Conservation (phyloP, 2,329 filamentous ascomycete genomes). For the Zymoseptoria pseudotritici region DNA sequence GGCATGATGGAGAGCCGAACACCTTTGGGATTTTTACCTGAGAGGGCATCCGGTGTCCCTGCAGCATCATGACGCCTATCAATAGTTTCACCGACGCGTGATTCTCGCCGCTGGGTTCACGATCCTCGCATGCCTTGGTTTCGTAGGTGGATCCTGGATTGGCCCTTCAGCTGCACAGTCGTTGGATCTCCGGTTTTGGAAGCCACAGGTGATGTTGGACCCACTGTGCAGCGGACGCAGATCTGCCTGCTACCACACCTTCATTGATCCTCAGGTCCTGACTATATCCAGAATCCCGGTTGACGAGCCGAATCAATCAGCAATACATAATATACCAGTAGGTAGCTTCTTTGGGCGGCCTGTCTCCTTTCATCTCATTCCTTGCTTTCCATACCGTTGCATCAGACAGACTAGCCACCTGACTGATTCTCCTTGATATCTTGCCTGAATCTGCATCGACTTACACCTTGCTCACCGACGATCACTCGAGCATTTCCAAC, state of each 20-base stretch:
- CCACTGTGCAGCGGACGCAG: conserved; percentile 7
- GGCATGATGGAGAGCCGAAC: conserved; percentile 24
- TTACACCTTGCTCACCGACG: neutral
- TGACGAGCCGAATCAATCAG: conserved; percentile 9
- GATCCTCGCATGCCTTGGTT: conserved; percentile 11
- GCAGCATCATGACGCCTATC: conserved; percentile 11
- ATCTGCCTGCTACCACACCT: conserved; percentile 17
- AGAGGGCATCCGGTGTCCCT: neutral
- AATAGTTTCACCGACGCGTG: conserved; percentile 19
- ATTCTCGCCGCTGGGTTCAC: conserved; percentile 10
- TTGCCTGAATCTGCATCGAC: conserved; percentile 2
- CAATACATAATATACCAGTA: conserved; percentile 20
- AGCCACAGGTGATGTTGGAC: conserved; percentile 15
- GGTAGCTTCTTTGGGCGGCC: neutral
- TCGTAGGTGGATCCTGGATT: conserved; percentile 18
- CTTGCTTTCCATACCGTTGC: conserved; percentile 9
- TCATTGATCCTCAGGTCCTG: conserved; percentile 7
- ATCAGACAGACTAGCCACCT: conserved; percentile 29
- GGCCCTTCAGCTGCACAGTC: conserved; percentile 9
- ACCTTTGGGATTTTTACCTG: neutral
- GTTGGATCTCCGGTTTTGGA: conserved; percentile 19
- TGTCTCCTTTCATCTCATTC: neutral
- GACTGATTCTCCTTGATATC: conserved; percentile 18
- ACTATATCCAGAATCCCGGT: conserved; percentile 16
- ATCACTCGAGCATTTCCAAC: neutral